Evolutionary conservation across 257 asterid genomes (phyloP).

Genomic region (Jacaranda mimosifolia): DNA sequence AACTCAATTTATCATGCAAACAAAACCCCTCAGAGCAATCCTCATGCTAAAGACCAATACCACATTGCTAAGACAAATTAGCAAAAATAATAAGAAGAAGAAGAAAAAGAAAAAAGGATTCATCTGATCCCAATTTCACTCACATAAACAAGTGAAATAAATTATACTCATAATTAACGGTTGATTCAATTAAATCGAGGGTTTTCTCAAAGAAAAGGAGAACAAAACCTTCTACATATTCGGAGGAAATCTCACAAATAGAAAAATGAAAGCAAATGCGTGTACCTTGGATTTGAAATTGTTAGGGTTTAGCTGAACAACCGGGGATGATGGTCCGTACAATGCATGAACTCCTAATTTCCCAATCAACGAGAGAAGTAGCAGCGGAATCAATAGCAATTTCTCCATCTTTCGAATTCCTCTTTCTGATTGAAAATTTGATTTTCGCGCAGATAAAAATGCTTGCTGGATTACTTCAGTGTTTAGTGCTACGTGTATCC

Average conservation of each 20-base stretch:
- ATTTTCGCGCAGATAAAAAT: conserved; percentile 16
- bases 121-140: conserved; percentile 21
- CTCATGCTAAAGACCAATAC: conserved; percentile 1
- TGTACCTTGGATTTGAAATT: conserved; percentile 94
- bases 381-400: conserved; percentile 48
- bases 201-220: neutral
- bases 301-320: conserved; percentile 84
- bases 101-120: neutral
- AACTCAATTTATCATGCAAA: conserved; percentile 13
- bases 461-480: neutral
- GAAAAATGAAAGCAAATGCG: conserved; percentile 28
- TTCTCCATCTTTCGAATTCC: conserved; percentile 51
- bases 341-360: conserved; percentile 60
- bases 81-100: no score
- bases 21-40: neutral
- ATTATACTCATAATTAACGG: neutral
- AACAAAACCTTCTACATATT: neutral
- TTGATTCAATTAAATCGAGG: neutral
- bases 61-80: neutral
- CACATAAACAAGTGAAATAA: conserved; percentile 10
- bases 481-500: conserved; percentile 42
- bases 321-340: conserved; percentile 89
- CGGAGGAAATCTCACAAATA: no score
- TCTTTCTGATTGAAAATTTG: conserved; percentile 14
- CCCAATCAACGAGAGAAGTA: conserved; percentile 48